Evolutionary conservation across 2,329 filamentous ascomycete species (phyloP), one percentile per base, ranked within the genome.

Genomic region (Xylariaceae sp.): DNA sequence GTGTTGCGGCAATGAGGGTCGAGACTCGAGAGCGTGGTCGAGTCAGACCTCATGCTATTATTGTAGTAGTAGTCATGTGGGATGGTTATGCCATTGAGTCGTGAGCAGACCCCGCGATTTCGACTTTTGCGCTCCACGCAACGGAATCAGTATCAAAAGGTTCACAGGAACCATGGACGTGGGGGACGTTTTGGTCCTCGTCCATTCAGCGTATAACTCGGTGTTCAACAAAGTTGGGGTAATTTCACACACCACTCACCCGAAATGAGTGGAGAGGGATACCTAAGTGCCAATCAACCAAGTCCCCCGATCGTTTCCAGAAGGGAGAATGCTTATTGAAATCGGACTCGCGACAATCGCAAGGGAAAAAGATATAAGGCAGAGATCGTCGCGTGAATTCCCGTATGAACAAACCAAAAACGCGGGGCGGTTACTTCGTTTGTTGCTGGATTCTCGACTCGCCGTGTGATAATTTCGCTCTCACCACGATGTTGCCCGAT

Each of bases 401-500:
- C 15, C 9, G 12, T 37, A 37, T 12, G 15, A 18, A 37, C 6
- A 34, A 18, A 16, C 5, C 36, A n/a, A 2, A 36, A 10, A 36
- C 32, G 15, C 5, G 32, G 13, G 15, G 13, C 13, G 9, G 7
- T 16, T 16, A 5, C 22, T 29, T 32, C 16, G 30, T 18, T 26
- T n/a, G 4, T 26, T 7, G 9, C 18, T 8, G 16, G 7, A 22
- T 6, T 18, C 22, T 48, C 42, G 34, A n/a, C 5, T 36, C 29
- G 19, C 26, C 15, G 10, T 12, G 40, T 22, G 6, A 7, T 19
- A 37, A 37, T 7, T 5, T 18, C 36, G 12, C 32, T 32, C 26
- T 37, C 42, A 30, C 34, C 41, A 51, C 10, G 39, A 65, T 66
- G 63, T 57, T 73, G 5, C 26, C 62, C 3, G 54, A 68, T 8